Evolutionary conservation across 352 stramenopile genomes (phyloP).

Genomic region (Phytophthora fragariaefolia): DNA sequence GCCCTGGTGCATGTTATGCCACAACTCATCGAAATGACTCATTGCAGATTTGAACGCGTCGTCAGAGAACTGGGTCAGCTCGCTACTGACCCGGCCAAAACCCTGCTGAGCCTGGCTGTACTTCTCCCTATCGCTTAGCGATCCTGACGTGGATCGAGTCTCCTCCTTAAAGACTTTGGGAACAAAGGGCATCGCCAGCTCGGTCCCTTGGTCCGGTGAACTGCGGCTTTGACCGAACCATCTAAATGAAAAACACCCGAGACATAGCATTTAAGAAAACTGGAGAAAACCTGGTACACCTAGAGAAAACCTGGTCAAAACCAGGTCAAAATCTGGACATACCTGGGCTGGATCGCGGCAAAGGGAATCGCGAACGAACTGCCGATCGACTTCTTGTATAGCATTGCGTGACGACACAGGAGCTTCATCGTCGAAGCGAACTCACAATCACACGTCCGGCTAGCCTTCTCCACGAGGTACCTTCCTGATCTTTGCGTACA

Average conservation of each 20-base stretch:
- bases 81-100: conserved; percentile 9
- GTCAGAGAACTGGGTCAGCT: conserved; percentile 8
- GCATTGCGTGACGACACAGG: conserved; percentile 13
- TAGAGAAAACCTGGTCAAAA: neutral
- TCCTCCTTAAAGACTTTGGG: conserved; percentile 8
- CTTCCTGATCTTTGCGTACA: neutral
- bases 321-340: conserved; percentile 9
- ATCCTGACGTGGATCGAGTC: too few species aligned
- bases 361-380: conserved; percentile 9
- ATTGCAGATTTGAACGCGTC: conserved; percentile 3
- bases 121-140: conserved; percentile 6
- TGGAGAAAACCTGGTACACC: neutral
- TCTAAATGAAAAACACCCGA: neutral
- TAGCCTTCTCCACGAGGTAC: conserved; percentile 6
- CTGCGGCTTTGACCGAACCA: conserved; percentile 16
- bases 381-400: conserved; percentile 3
- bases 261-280: neutral
- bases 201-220: neutral
- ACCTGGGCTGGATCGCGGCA: neutral
- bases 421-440: conserved; percentile 16
- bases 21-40: conserved; percentile 16
- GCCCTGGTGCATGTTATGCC: conserved; percentile 13
- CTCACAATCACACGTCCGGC: conserved; percentile 12
- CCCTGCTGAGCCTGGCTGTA: conserved; percentile 12
- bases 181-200: conserved; percentile 9